A percentile compares a stretch with the other conserved stretches of the same genome.
phyloP scores from a whole-genome alignment of 495 filamentous ascomycete species.

The Penicillium waksmanii region DNA sequence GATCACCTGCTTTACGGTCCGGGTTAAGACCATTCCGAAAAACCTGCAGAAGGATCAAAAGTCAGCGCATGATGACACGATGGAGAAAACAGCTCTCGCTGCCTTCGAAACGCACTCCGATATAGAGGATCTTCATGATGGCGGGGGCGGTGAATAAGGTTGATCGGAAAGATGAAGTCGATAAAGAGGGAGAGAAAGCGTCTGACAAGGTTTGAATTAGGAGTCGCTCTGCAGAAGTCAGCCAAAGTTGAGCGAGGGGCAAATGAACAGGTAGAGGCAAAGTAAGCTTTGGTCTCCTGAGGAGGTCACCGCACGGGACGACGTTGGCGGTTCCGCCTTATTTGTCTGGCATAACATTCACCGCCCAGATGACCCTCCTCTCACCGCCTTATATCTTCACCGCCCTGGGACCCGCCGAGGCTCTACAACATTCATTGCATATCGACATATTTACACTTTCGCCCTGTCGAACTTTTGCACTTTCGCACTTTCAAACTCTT shows the following conservation, averaged over 20 bases:
- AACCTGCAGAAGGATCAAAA: slow-evolving; percentile 54
- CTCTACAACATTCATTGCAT: not conserved
- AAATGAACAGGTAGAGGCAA: not conserved
- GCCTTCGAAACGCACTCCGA: slow-evolving; percentile 67
- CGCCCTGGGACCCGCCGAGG: not conserved
- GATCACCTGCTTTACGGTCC: too few relatives aligned
- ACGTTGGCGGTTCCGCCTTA: slow-evolving; percentile 23
- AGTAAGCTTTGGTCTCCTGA: slow-evolving; percentile 20
- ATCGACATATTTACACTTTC: too few relatives aligned
- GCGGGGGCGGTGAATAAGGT: slow-evolving; percentile 18
- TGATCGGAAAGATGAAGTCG: not conserved
- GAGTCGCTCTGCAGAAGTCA: too few relatives aligned
- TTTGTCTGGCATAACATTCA: slow-evolving; percentile 13
- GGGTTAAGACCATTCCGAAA: slow-evolving; percentile 80
- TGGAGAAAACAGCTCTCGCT: not conserved
- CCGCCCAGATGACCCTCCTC: slow-evolving; percentile 8
- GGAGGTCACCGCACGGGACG: slow-evolving; percentile 16
- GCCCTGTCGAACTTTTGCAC: too few relatives aligned
- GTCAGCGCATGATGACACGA: slow-evolving; percentile 1
- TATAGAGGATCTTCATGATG: slow-evolving; percentile 92
- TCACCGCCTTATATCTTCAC: slow-evolving; percentile 2
- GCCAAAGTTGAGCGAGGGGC: not conserved
- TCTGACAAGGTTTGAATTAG: too few relatives aligned
- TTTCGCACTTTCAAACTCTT: too few relatives aligned
- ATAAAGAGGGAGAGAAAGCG: not conserved